Evolutionary conservation across 75 land plant species (phyloP).

Genomic region (Picea sitchensis): DNA sequence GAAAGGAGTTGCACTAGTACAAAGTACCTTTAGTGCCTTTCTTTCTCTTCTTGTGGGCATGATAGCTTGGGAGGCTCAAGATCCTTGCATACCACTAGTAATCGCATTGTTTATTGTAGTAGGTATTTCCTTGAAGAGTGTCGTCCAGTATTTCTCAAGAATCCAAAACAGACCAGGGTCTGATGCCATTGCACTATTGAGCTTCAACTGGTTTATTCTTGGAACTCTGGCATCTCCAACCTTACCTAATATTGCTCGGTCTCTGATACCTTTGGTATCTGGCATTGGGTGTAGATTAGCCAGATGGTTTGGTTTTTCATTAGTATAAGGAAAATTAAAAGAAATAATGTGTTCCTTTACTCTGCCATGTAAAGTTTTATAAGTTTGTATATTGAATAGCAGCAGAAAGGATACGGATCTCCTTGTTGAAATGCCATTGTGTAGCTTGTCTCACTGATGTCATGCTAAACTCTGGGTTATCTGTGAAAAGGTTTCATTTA

Average conservation of each 20-base stretch:
- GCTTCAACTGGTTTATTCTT: conserved; percentile 89
- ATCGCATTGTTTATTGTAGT: conserved; percentile 72
- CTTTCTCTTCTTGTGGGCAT: conserved; percentile 78
- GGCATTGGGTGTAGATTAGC: conserved; percentile 12
- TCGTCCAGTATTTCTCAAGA: conserved; percentile 63
- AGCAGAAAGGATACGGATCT: not conserved
- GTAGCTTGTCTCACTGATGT: not conserved
- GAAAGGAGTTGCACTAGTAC: conserved; percentile 41
- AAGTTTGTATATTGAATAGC: not conserved
- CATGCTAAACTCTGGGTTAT: not conserved
- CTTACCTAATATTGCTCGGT: conserved; percentile 52
- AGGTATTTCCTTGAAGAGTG: conserved; percentile 70
- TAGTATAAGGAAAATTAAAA: not conserved
- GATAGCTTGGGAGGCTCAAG: conserved; percentile 75
- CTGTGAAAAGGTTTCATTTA: not conserved
- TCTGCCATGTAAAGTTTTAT: not conserved
- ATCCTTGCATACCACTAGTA: conserved; percentile 77
- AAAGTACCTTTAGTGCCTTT: conserved; percentile 62
- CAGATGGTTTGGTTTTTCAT: conserved; percentile 26
- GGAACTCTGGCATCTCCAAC: conserved; percentile 80
- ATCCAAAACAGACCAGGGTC: conserved; percentile 55
- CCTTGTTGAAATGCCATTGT: not conserved
- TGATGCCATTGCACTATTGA: conserved; percentile 71
- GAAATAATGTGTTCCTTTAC: not conserved
- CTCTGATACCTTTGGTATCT: conserved; percentile 13